phyloP scores from a whole-genome alignment of 192 early-diverging fungal genomes.

The Coemansia sp. region DNA sequence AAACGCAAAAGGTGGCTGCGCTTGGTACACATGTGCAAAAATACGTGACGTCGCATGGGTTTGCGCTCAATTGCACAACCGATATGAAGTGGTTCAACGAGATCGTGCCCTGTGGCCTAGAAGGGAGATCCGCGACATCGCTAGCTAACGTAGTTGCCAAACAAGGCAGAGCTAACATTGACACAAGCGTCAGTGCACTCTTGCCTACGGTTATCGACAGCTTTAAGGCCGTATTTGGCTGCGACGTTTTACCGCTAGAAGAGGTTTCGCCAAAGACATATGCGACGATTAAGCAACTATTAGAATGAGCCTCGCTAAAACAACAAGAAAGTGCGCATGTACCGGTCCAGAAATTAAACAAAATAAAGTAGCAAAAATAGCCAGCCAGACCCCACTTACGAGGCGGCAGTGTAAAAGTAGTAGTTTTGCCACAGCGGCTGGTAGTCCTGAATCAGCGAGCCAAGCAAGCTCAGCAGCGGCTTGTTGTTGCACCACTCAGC shows the following conservation, averaged over 20 bases:
- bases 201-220: constrained; percentile 25
- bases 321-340: background rate
- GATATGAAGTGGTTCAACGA: constrained; percentile 86
- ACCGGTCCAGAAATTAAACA: background rate
- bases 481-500: constrained; percentile 67
- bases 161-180: background rate
- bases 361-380: background rate
- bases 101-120: constrained; percentile 88
- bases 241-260: constrained; percentile 28
- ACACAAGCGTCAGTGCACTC: constrained; percentile 18
- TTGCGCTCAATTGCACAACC: constrained; percentile 91
- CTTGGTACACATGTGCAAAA: constrained; percentile 86
- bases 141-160: constrained; percentile 35
- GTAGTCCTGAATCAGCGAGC: constrained; percentile 81
- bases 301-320: background rate
- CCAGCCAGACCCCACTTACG: constrained; percentile 21
- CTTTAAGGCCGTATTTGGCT: constrained; percentile 34
- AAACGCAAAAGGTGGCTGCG: constrained; percentile 87
- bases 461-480: constrained; percentile 74
- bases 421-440: constrained; percentile 86
- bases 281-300: constrained; percentile 14
- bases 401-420: constrained; percentile 81
- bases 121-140: constrained; percentile 76
- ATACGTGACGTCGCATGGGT: constrained; percentile 88
- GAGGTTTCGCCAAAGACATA: constrained; percentile 32